phyloP scores from a whole-genome alignment of 1,284 basidiomycete species.

The Austroboletus olivaceoglutinosus region DNA sequence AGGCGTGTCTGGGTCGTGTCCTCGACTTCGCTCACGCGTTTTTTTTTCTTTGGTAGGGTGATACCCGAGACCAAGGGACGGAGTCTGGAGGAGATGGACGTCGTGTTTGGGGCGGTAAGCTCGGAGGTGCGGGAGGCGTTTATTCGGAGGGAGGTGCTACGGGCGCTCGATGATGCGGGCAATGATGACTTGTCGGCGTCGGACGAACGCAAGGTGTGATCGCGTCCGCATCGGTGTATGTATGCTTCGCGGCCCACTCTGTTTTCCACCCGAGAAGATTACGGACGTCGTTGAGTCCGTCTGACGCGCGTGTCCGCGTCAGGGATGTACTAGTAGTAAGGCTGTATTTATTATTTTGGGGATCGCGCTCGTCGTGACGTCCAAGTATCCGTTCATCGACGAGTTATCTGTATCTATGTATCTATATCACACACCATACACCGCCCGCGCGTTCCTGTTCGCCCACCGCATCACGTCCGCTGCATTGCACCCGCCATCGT shows the following conservation, averaged over 20 bases:
- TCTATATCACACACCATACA: slow-evolving; percentile 50
- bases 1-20: slow-evolving; percentile 2
- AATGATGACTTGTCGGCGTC: slow-evolving; percentile 3
- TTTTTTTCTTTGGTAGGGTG: slow-evolving; percentile 41
- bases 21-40: slow-evolving; percentile 24
- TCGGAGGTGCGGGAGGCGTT: slow-evolving; percentile 55
- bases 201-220: slow-evolving; percentile 10
- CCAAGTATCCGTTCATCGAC: background rate
- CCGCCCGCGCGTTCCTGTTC: slow-evolving; percentile 57
- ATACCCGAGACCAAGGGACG: slow-evolving; percentile 77
- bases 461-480: slow-evolving; percentile 60
- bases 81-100: slow-evolving; percentile 77
- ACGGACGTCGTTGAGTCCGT: too few relatives aligned
- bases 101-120: slow-evolving; percentile 71
- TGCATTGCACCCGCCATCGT: slow-evolving; percentile 47
- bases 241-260: too few relatives aligned
- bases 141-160: slow-evolving; percentile 46
- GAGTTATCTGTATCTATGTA: background rate
- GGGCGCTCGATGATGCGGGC: slow-evolving; percentile 16
- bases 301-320: too few relatives aligned
- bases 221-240: too few relatives aligned
- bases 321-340: too few relatives aligned
- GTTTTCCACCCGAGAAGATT: too few relatives aligned
- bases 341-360: too few relatives aligned
- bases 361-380: too few relatives aligned